These are phyloP conservation scores for Puccinia novopanici DNA, from an alignment of 1,284 basidiomycete species.

Conservation along the genomic window DNA sequence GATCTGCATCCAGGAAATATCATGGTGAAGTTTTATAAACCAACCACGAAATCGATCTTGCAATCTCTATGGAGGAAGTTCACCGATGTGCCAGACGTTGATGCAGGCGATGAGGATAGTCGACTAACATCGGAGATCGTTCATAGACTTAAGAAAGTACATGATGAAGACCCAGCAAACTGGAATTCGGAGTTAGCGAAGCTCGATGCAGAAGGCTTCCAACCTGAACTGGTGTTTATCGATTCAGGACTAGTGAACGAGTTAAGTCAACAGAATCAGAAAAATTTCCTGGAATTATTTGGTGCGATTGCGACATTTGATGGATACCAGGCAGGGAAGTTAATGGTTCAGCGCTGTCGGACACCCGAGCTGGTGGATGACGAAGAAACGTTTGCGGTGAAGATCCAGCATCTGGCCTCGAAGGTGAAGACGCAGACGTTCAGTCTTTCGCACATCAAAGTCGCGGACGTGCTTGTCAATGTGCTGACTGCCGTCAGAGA, in stretches of 20 bases:
- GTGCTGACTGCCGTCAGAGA: constrained; percentile 82
- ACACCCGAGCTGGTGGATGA: constrained; percentile 87
- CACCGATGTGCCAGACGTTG: background rate
- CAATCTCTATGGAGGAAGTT: constrained; percentile 53
- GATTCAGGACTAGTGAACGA: constrained; percentile 93
- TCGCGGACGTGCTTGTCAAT: constrained; percentile 85
- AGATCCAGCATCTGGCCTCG: constrained; percentile 93
- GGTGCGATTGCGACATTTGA: constrained; percentile 93
- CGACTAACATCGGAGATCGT: constrained; percentile 28
- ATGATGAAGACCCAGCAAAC: constrained; percentile 63
- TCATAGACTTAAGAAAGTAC: constrained; percentile 16
- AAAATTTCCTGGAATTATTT: constrained; percentile 96
- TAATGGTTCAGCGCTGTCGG: constrained; percentile 96
- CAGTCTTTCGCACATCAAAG: constrained; percentile 90
- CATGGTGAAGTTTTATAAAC: constrained; percentile 92
- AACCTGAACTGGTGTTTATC: constrained; percentile 92
- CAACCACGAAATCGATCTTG: constrained; percentile 64
- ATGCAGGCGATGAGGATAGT: constrained; percentile 20
- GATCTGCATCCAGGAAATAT: constrained; percentile 95
- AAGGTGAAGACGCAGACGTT: constrained; percentile 95
- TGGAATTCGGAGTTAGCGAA: constrained; percentile 74
- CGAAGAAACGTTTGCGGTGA: constrained; percentile 89
- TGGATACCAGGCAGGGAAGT: constrained; percentile 86
- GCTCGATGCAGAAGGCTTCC: constrained; percentile 74
- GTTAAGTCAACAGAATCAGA: constrained; percentile 75